Base-by-base conservation (phyloP, 805 yeast genomes). In the Zygosaccharomyces bisporus region DNA sequence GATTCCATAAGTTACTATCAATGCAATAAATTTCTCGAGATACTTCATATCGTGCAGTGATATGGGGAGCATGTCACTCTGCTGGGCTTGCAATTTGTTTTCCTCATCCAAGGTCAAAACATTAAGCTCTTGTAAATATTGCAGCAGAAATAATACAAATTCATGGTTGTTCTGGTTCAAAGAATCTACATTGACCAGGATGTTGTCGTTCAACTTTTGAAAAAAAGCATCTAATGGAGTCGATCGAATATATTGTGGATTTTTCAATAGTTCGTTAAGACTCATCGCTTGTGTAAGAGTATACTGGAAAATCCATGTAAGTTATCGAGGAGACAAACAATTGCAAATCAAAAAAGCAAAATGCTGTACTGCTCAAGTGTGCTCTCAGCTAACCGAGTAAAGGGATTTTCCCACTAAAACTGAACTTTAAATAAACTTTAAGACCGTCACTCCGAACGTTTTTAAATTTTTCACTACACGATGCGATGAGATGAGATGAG, bases 31-130 rank as follows among this genome's bases (percentile, higher is more conserved):
- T 17, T 72, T 75, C 27, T 84, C 82, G 44, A 93, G 76, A 3
- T 78, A 74, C 58, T 81, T 84, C 74, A 91, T 80, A 60, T 93
- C 98, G 55, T 87, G 89, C 7, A 91, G 70, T 0, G 97, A 86
- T 12, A 91, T 81, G 6, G 83, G 70, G 8, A 85, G 50, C 34
- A 70, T 46, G 19, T 57, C 48, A 24, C 51, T 56, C 5, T 55
- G 60, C 2, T 43, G 27, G 17, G 35, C 32, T 37, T 35, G 19
- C 12, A 40, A 38, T 24, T 43, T 4, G 39, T 13, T 7, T 29
- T 58, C 53, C 29, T 44, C 46, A 4, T 45, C 37, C 14, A 33
- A 8, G 1, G 54, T 45, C 18, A 51, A 39, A 6, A 13, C 29
- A 45, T 55, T 48, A 20, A 61, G 44, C 20, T 41, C 34, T 6